Evolutionary conservation across 306 rosid genomes (phyloP).

Genomic region (Bauhinia variegata): DNA sequence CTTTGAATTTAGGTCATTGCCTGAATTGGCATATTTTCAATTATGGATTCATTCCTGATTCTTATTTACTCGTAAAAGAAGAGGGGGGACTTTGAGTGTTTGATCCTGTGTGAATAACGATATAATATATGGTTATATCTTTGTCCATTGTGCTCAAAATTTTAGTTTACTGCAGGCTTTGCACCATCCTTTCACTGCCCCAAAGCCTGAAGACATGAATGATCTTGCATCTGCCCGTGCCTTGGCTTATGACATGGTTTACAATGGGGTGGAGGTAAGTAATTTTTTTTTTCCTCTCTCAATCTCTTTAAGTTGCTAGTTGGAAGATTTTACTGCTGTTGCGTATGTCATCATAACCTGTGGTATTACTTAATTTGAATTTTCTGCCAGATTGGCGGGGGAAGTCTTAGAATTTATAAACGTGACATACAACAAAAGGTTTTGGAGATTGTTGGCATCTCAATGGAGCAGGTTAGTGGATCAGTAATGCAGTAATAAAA

Average conservation of each 20-base stretch:
- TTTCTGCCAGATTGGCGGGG: slow-evolving; percentile 84
- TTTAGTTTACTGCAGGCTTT: slow-evolving; percentile 60
- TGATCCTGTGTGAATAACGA: neutral
- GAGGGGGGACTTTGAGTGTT: slow-evolving; percentile 1
- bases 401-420: slow-evolving; percentile 90
- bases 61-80: neutral
- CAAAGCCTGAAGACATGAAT: slow-evolving; percentile 84
- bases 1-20: slow-evolving; percentile 5
- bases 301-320: slow-evolving; percentile 24
- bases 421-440: slow-evolving; percentile 87
- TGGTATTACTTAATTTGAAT: slow-evolving; percentile 18
- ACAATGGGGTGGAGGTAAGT: slow-evolving; percentile 93
- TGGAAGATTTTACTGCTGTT: slow-evolving; percentile 8
- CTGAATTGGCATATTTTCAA: slow-evolving; percentile 10
- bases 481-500: slow-evolving; percentile 4
- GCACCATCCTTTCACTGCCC: slow-evolving; percentile 99
- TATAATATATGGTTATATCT: slow-evolving; percentile 16
- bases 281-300: slow-evolving; percentile 12
- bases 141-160: slow-evolving; percentile 3
- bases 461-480: slow-evolving; percentile 77
- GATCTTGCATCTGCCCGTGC: slow-evolving; percentile 96
- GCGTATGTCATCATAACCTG: slow-evolving; percentile 9
- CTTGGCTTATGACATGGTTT: slow-evolving; percentile 96
- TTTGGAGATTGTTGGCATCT: slow-evolving; percentile 85
- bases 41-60: neutral